Evolutionary conservation across 106 monocot genomes (phyloP), one percentile per base, ranked within the genome.

Genomic region (Dendrobium nobile): DNA sequence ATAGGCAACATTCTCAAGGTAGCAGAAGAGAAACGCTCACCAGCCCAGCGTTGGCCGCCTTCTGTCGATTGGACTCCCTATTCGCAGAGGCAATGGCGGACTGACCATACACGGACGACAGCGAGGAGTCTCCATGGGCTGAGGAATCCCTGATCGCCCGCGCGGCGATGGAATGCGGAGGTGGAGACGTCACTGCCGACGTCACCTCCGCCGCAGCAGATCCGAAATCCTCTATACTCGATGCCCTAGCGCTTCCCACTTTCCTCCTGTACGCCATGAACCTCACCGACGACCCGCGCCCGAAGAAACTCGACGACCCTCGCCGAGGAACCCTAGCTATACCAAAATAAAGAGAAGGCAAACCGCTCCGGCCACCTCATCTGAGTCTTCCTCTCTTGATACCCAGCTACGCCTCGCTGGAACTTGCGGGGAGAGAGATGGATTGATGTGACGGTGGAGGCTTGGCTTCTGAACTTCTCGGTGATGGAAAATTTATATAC

Each of bases 81-180:
- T 56, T 16, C 40, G 82, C 44, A 27, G 84, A 77, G 37, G 82
- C 56, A 75, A 84, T 72, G 24, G 87, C 87, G 7, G 87, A 84
- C 54, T 91, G 89, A 42, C 82, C 87, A 42, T 89, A 89, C 19
- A 88, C 91, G 67, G 89, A 94, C 41, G 93, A 91, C 55, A 94
- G 78, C 40, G 94, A 91, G 40, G 94, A 91, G 47, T 90, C 91
- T 13, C 89, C 86, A 70, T 86, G 85, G 33, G 94, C 89, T n/a
- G 94, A 86, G 22, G 94, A 94, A 5, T 88, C 89, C 51, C 85
- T 84, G 78, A 94, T 94, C 75, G 94, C 91, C 89, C 91, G 88
- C 8, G 94, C 94, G 19, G 94, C 94, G 68, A 94, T 84, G 24
- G 92, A 87, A 8, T 83, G 48, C 24, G 87, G 58, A 16, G 87